Base-by-base conservation (phyloP, 805 yeast species). In the Hanseniaspora lindneri region DNA sequence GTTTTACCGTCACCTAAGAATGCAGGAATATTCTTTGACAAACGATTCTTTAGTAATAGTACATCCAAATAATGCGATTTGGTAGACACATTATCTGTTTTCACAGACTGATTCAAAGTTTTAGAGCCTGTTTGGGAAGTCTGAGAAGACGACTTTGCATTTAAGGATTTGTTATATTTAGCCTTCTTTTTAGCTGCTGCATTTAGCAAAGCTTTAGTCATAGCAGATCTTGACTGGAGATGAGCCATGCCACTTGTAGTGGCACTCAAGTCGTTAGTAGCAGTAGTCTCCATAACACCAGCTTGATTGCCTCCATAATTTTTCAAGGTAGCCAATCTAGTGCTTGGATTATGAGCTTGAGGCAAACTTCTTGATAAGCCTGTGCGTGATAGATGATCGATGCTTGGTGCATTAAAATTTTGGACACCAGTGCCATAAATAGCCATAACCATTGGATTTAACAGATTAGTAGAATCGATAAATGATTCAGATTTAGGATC, bases 401-500 rank as follows among this genome's bases (percentile, higher is more conserved):
- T 6, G 17, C 25, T 37, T 10, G 41, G 30, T 3, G 25, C n/a
- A 13, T 37, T 23, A 24, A 24, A 37, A 24, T n/a, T 21, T 24
- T 37, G 30, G 8, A 37, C 3, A 11, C 49, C 49, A 11, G 39
- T 28, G 4, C 41, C 49, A 24, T 46, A 46, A 21, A 46, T 41
- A 3, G 41, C 20, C 14, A 30, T 17, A n/a, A 46, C 41, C 20
- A 46, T 27, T 10, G 29, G 11, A 5, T 25, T 23, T 21, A 46
- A 32, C 10, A 25, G 35, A 25, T 29, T 46, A 4, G 52, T 55
- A 0, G 61, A 54, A 27, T 49, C 51, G 2, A 59, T 52, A 6
- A 63, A 50, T 4, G 66, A 60, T 41, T 66, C 65, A 19, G 58
- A 58, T 19, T 56, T 60, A 20, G 54, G 57, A 51, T 63, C 66